Evolutionary conservation across 2,329 filamentous ascomycete species (phyloP), one percentile per base, ranked within the genome.

Genomic region (Kalaharituber pfeilii): DNA sequence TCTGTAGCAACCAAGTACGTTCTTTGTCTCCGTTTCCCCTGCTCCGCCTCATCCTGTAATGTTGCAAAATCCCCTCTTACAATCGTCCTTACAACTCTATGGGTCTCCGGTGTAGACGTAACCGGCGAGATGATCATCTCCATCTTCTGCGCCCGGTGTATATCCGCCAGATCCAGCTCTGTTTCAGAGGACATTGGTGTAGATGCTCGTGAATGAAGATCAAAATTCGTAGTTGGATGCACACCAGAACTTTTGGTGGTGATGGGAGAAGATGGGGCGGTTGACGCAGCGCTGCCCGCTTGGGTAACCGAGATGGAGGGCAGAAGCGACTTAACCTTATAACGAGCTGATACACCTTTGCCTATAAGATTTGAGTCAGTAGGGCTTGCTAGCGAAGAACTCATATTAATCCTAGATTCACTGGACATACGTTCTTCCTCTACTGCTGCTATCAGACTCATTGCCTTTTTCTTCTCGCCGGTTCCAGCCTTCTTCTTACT

Each of bases 1-100:
- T 98, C 91, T 0, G 86, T 95, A 2, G 91, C 89, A n/a, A 95
- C 87, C 15, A 98, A 72, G 66, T 96, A 98, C 64, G 91, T 93
- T 52, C 91, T 78, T 57, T 89, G 77, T 52, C 84, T 79, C 50
- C 84, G 79, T 50, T 85, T 75, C 52, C 86, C 85, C 11, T 86
- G 82, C 54, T 88, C 81, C 0, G 84, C 84, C 64, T 88, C 80
- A 60, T 82, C 76, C 44, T 84, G 80, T 60, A 94, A 81, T 62
- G 79, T 77, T 50, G 72, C 71, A 66, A 86, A 95, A 61, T 96
- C 85, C 36, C 91, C 91, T 13, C 91, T 82, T 60, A 94, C 82
- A 57, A 96, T 84, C 58, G 93, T 91, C 20, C 87, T 82, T 25
- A 96, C 83, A 8, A 86, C 84, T 33, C 91, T 81, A 66, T 89